These are phyloP conservation scores for Neocatenulostroma microsporum DNA, from an alignment of 2,329 filamentous ascomycete species.

Conservation along the genomic window DNA sequence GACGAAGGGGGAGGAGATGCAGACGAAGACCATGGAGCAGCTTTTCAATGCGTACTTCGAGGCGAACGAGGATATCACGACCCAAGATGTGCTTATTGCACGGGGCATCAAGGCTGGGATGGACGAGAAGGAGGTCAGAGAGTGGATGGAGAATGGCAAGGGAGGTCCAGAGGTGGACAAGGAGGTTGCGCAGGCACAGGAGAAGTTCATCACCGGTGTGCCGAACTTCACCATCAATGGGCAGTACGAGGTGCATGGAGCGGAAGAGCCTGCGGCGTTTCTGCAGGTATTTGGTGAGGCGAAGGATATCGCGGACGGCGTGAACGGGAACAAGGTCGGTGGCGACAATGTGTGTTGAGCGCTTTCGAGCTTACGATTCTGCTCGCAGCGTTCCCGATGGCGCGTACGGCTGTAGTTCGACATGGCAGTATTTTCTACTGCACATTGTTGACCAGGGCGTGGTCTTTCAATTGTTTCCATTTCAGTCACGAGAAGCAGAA, in stretches of 20 bases:
- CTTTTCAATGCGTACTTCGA: conserved; percentile 54
- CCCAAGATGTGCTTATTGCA: conserved; percentile 32
- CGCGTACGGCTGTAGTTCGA: too few species aligned
- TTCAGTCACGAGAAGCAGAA: too few species aligned
- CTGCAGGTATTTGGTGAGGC: conserved; percentile 57
- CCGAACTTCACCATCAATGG: conserved; percentile 69
- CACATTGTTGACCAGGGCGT: too few species aligned
- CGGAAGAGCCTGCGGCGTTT: conserved; percentile 62
- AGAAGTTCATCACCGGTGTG: conserved; percentile 56
- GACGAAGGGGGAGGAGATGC: conserved; percentile 44
- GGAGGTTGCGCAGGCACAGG: conserved; percentile 38
- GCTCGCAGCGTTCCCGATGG: too few species aligned
- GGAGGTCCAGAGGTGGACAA: conserved; percentile 40
- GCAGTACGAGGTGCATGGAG: conserved; percentile 59
- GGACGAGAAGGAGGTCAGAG: conserved; percentile 34
- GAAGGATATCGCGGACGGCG: conserved; percentile 32
- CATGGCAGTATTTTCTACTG: too few species aligned
- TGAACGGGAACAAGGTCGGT: conserved; percentile 8
- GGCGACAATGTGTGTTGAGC: conserved; percentile 13
- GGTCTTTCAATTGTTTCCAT: too few species aligned
- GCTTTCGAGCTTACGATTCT: too few species aligned
- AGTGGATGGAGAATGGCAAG: conserved; percentile 38
- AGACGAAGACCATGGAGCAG: conserved; percentile 54
- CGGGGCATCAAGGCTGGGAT: conserved; percentile 39
- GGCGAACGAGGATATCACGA: conserved; percentile 42